phyloP scores from a whole-genome alignment of 2,329 filamentous ascomycete species.

The Incumbomyces lentus region DNA sequence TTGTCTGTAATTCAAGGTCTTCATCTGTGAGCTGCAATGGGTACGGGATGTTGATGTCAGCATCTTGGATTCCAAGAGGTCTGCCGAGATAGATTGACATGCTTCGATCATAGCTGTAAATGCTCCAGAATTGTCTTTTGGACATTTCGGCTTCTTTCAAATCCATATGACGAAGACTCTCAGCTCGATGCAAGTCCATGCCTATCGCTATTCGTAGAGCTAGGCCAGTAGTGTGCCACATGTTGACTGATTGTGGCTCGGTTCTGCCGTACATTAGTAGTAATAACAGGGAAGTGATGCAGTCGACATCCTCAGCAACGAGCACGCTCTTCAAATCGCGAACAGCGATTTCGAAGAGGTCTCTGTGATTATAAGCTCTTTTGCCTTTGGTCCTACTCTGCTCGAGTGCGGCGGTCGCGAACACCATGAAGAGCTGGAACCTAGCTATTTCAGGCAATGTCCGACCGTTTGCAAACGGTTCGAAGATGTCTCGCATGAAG shows the following conservation, averaged over 20 bases:
- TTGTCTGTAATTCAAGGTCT: constrained; percentile 9
- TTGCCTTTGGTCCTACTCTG: constrained; percentile 9
- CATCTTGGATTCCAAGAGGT: constrained; percentile 20
- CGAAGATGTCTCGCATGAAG: constrained; percentile 14
- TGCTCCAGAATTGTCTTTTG: constrained; percentile 25
- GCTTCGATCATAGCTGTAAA: constrained; percentile 22
- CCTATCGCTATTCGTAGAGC: constrained; percentile 19
- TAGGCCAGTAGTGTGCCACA: constrained; percentile 21
- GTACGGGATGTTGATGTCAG: constrained; percentile 20
- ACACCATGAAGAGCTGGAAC: constrained; percentile 21
- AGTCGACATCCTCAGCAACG: constrained; percentile 17
- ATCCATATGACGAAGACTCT: constrained; percentile 11
- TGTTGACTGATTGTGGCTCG: constrained; percentile 22
- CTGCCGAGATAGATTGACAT: constrained; percentile 22
- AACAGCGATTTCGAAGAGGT: constrained; percentile 11
- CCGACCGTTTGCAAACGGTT: constrained; percentile 2
- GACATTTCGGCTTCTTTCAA: constrained; percentile 19
- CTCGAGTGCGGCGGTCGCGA: constrained; percentile 20
- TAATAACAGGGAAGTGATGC: constrained; percentile 21
- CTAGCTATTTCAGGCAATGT: constrained; percentile 6
- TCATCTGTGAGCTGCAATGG: constrained; percentile 16
- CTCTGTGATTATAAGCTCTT: not conserved
- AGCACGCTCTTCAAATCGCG: constrained; percentile 15
- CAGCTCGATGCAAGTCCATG: constrained; percentile 18
- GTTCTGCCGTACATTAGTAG: constrained; percentile 22